Evolutionary conservation across 192 early-diverging fungal genomes (phyloP).

Genomic region (Rhizophagus clarus): DNA sequence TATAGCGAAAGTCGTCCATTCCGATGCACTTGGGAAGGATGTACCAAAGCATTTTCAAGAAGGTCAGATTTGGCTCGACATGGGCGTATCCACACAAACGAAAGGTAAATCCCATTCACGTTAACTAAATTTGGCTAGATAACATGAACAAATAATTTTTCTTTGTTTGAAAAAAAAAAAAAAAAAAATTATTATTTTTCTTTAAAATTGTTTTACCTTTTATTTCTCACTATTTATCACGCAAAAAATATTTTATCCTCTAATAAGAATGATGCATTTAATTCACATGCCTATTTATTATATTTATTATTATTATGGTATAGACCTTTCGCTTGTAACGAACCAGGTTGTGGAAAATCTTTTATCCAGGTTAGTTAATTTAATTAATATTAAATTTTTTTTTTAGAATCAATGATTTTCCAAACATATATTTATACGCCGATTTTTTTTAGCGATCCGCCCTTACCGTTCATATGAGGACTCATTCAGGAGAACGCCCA

Average conservation of each 20-base stretch:
- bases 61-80: slow-evolving; percentile 77
- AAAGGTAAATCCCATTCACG: slow-evolving; percentile 49
- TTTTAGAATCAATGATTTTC: background rate
- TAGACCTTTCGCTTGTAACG: slow-evolving; percentile 67
- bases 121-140: background rate
- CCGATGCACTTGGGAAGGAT: slow-evolving; percentile 60
- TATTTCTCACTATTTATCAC: background rate
- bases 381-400: too few species aligned
- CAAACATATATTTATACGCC: background rate
- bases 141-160: background rate
- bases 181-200: background rate
- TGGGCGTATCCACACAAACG: slow-evolving; percentile 78
- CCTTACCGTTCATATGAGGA: slow-evolving; percentile 76
- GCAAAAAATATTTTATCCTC: too few species aligned
- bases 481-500: slow-evolving; percentile 78
- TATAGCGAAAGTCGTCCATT: slow-evolving; percentile 51
- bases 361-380: slow-evolving; percentile 63
- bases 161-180: background rate
- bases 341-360: slow-evolving; percentile 71
- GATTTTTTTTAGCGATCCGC: slow-evolving; percentile 60
- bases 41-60: slow-evolving; percentile 71
- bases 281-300: background rate
- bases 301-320: background rate
- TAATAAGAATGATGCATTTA: background rate
- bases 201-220: background rate